A percentile compares a stretch with the other conserved stretches of the same genome.
Evolutionary conservation across 139 green algal genomes (phyloP).

Genomic region (Haematococcus lacustris): DNA sequence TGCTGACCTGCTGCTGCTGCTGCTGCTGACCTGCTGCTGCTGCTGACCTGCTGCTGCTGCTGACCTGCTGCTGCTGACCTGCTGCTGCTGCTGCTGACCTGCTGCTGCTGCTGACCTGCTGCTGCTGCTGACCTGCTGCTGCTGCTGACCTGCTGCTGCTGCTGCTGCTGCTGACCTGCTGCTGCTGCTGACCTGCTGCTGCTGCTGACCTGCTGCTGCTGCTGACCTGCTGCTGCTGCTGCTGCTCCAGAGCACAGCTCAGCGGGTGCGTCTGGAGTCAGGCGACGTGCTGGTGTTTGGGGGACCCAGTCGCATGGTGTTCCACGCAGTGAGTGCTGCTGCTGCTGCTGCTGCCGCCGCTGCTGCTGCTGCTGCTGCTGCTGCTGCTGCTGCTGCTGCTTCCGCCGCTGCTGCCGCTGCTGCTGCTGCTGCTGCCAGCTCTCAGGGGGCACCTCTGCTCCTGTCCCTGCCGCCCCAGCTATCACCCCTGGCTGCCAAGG

Average conservation of each 20-base stretch:
- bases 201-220: too few species aligned
- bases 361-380: background rate
- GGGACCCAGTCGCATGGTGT: constrained; percentile 52
- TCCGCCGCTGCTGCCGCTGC: background rate
- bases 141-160: too few species aligned
- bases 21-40: too few species aligned
- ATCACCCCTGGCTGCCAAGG: background rate
- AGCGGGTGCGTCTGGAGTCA: constrained; percentile 38
- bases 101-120: too few species aligned
- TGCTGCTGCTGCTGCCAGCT: background rate
- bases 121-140: too few species aligned
- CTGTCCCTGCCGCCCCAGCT: background rate
- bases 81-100: too few species aligned
- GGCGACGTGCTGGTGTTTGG: constrained; percentile 58
- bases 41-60: too few species aligned
- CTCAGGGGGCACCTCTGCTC: background rate
- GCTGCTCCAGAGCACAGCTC: constrained; percentile 10
- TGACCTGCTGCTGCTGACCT: too few species aligned
- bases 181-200: too few species aligned
- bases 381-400: background rate
- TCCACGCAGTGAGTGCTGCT: constrained; percentile 34
- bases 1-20: too few species aligned
- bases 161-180: too few species aligned
- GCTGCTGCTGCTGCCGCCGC: background rate
- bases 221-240: too few species aligned